Base-by-base conservation (phyloP, 2,329 filamentous ascomycete species). In the Tetracladium maxilliforme region DNA sequence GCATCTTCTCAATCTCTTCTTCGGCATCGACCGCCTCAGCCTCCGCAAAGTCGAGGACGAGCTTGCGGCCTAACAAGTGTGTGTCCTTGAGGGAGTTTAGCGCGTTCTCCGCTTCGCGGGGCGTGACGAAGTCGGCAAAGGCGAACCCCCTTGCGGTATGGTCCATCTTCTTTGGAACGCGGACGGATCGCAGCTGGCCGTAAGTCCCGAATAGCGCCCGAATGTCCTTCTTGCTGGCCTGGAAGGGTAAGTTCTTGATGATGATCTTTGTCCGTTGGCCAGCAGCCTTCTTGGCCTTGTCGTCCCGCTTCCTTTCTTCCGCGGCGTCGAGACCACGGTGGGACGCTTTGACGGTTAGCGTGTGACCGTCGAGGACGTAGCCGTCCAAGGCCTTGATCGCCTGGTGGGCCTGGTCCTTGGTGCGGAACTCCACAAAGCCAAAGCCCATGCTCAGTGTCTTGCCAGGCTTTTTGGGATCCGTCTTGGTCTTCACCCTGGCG, bases 161-260 rank as follows among this genome's bases (percentile, higher is more conserved):
- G 56, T 92, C 83, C 50, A 93, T 87, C 53, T 94, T 95, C 59
- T 92, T 86, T 26, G 90, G 90, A 43, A 98, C 70, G 34, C 90
- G 80, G 32, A 98, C 82, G 26, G 84, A 87, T 43, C 83, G 78
- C 34, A 98, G 70, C 48, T 93, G 78, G 22, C 90, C 92, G 52
- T 94, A 95, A 18, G 82, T 74, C 33, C 80, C 73, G 47, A 95
- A 86, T 21, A 95, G 63, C 27, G 77, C 63, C 34, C 82, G 71
- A 30, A 98, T 66, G 47, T 98, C 90, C 51, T 92, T 90, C 60
- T 93, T 94, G 27, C 74, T 78, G 24, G 81, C 78, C 57, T 95
- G 83, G 58, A 98, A 98, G 12, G 90, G 87, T 51, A 98, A 58
- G 58, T 98, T 98, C 63, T 95, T 98, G 59, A 98, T 78, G 52